These are phyloP conservation scores for Verbascum thapsus DNA, from an alignment of 257 asterid species.

Conservation along the genomic window DNA sequence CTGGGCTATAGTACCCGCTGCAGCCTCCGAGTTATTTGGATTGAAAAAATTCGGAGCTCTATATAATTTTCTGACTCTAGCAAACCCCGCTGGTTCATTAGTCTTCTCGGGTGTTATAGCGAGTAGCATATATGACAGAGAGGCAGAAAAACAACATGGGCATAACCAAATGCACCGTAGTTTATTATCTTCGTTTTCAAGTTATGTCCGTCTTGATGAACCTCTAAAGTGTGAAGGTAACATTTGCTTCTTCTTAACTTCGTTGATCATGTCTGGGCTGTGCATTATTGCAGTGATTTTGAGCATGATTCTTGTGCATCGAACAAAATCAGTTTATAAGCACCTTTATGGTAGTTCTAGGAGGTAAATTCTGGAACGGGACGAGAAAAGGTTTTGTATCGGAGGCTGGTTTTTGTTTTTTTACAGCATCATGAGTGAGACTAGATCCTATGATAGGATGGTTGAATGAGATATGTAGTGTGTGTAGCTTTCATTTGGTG, in stretches of 20 bases:
- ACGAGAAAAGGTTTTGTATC: too few relatives aligned
- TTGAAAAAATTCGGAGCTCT: slow-evolving; percentile 78
- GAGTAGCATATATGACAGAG: slow-evolving; percentile 77
- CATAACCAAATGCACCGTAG: slow-evolving; percentile 31
- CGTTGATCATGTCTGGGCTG: slow-evolving; percentile 71
- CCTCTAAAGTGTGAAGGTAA: slow-evolving; percentile 73
- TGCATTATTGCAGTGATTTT: slow-evolving; percentile 60
- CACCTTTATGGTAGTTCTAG: slow-evolving; percentile 60
- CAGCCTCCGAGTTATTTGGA: slow-evolving; percentile 90
- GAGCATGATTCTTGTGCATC: slow-evolving; percentile 75
- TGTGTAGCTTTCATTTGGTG: too few relatives aligned
- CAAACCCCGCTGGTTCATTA: slow-evolving; percentile 84
- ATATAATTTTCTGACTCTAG: slow-evolving; percentile 83
- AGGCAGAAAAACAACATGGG: slow-evolving; percentile 74
- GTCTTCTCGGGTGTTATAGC: slow-evolving; percentile 80
- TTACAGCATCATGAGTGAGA: too few relatives aligned
- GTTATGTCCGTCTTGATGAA: slow-evolving; percentile 45
- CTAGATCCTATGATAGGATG: too few relatives aligned
- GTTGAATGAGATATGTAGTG: too few relatives aligned
- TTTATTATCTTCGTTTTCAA: slow-evolving; percentile 45
- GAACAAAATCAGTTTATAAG: slow-evolving; percentile 73
- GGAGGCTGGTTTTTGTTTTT: too few relatives aligned
- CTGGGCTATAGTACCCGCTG: slow-evolving; percentile 95
- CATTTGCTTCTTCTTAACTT: slow-evolving; percentile 79
- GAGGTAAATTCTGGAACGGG: slow-evolving; percentile 26